Evolutionary conservation across 352 stramenopile species (phyloP).

Genomic region (Saprolegnia diclina): DNA sequence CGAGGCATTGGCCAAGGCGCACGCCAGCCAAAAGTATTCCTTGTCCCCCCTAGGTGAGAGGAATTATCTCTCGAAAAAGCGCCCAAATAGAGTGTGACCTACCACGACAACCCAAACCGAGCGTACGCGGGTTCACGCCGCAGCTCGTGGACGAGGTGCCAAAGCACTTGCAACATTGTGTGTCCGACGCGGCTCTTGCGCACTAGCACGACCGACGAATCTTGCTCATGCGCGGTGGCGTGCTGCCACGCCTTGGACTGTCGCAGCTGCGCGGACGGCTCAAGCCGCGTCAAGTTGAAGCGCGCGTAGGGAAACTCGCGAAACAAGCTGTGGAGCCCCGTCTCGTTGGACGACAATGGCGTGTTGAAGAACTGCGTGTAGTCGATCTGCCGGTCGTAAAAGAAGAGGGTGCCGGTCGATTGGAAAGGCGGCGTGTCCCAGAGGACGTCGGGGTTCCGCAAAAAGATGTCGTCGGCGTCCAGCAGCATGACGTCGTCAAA

Average conservation of each 20-base stretch:
- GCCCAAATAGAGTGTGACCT: neutral
- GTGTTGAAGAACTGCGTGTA: conserved; percentile 34
- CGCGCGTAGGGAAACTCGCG: conserved; percentile 17
- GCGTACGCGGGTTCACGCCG: conserved; percentile 8
- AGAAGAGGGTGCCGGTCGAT: neutral
- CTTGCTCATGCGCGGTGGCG: conserved; percentile 45
- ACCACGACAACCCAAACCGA: neutral
- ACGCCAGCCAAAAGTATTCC: conserved; percentile 47
- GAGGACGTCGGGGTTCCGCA: conserved; percentile 29
- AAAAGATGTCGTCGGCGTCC: conserved; percentile 26
- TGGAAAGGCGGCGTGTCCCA: neutral
- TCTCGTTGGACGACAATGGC: conserved; percentile 4
- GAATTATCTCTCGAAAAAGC: neutral
- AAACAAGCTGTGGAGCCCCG: conserved; percentile 10
- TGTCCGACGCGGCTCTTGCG: conserved; percentile 34
- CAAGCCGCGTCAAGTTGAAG: conserved; percentile 20
- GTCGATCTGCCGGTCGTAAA: neutral
- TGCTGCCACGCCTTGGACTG: conserved; percentile 37
- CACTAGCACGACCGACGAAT: conserved; percentile 54
- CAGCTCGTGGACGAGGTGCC: conserved; percentile 37
- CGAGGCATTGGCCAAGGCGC: conserved; percentile 39
- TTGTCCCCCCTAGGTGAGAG: conserved; percentile 33
- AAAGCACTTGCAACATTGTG: conserved; percentile 40
- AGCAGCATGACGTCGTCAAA: conserved; percentile 19
- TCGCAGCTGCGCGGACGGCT: conserved; percentile 37